Evolutionary conservation across 2,329 filamentous ascomycete species (phyloP).

Genomic region (Ophiostoma piceae): DNA sequence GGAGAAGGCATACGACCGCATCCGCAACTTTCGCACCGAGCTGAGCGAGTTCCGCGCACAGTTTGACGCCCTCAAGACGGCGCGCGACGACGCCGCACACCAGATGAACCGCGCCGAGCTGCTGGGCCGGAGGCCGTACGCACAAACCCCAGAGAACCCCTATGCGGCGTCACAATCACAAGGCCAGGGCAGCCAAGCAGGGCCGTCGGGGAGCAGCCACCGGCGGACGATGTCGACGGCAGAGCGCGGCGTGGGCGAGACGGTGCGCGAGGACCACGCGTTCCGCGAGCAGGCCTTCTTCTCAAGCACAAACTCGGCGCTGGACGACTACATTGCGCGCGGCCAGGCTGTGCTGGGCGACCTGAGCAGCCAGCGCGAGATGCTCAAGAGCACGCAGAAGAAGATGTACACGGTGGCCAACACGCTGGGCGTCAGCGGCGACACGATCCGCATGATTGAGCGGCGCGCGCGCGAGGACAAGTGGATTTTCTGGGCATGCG

Average conservation of each 20-base stretch:
- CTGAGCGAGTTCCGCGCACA: conserved; percentile 72
- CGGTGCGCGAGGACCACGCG: conserved; percentile 11
- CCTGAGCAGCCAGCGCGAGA: conserved; percentile 82
- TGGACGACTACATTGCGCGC: conserved; percentile 90
- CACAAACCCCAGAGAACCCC: conserved; percentile 74
- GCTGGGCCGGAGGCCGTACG: conserved; percentile 76
- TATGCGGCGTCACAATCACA: conserved; percentile 52
- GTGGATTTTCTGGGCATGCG: conserved; percentile 92
- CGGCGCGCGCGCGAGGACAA: conserved; percentile 88
- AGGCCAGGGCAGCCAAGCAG: conserved; percentile 30
- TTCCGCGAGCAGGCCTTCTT: conserved; percentile 89
- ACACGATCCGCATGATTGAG: conserved; percentile 97
- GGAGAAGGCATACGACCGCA: conserved; percentile 78
- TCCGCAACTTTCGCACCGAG: conserved; percentile 80
- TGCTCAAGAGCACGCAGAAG: conserved; percentile 90
- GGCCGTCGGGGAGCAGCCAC: conserved; percentile 29
- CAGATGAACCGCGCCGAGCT: conserved; percentile 69
- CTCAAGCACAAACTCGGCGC: conserved; percentile 68
- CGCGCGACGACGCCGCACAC: conserved; percentile 68
- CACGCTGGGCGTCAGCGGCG: conserved; percentile 85
- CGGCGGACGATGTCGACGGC: conserved; percentile 5
- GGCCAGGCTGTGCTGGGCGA: conserved; percentile 87
- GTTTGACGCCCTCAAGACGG: conserved; percentile 70
- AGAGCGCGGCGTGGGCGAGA: conserved; percentile 23
- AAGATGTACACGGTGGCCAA: conserved; percentile 89